Conservation (phyloP, 768 basidiomycete genomes). For the Naganishia friedmannii region DNA sequence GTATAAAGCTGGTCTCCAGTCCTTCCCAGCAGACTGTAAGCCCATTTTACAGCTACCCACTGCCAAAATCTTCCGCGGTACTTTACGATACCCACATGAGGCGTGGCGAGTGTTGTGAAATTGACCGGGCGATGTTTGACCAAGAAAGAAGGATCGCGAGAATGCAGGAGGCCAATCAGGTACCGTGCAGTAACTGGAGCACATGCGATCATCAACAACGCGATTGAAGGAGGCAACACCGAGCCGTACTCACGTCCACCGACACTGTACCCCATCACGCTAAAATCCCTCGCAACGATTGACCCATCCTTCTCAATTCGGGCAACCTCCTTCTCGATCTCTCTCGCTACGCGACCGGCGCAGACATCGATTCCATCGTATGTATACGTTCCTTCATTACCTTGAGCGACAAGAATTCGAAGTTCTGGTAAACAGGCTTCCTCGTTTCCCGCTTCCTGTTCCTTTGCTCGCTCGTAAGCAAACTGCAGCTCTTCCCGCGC, state of each 20-base stretch:
- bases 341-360: neutral
- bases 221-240: neutral
- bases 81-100: conserved; percentile 45
- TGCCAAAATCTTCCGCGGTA: conserved; percentile 34
- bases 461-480: neutral
- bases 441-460: neutral
- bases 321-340: neutral
- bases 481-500: neutral
- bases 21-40: conserved; percentile 25
- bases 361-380: neutral
- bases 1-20: conserved; percentile 46
- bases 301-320: neutral
- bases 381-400: neutral
- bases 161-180: conserved; percentile 41
- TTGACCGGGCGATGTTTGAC: conserved; percentile 38
- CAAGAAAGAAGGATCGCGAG: conserved; percentile 42
- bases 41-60: conserved; percentile 2
- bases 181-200: conserved; percentile 45
- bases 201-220: neutral
- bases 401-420: neutral
- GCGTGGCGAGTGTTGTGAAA: conserved; percentile 49
- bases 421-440: neutral
- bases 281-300: neutral
- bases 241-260: conserved; percentile 36
- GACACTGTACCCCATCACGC: neutral